Conservation (phyloP, 352 stramenopile genomes). For the Phytophthora pinifolia region DNA sequence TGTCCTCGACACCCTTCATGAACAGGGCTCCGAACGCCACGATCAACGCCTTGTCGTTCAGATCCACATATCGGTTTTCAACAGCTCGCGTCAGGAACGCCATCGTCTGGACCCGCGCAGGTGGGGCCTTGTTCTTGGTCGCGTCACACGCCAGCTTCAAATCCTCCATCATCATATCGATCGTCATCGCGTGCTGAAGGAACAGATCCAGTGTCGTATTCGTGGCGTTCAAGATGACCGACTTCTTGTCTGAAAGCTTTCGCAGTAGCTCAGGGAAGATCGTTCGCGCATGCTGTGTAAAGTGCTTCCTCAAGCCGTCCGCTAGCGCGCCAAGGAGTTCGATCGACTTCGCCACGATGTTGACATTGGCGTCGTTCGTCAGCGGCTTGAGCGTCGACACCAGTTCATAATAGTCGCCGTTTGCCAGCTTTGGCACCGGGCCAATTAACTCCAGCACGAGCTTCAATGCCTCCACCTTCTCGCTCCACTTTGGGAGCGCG, state of each 20-base stretch:
- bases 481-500: slow-evolving; percentile 79
- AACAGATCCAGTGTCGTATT: slow-evolving; percentile 86
- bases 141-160: slow-evolving; percentile 68
- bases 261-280: slow-evolving; percentile 81
- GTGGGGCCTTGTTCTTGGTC: slow-evolving; percentile 82
- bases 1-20: slow-evolving; percentile 64
- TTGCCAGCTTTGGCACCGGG: slow-evolving; percentile 80
- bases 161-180: slow-evolving; percentile 90
- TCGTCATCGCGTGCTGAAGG: slow-evolving; percentile 75
- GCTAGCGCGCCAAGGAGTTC: slow-evolving; percentile 79
- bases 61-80: slow-evolving; percentile 67
- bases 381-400: slow-evolving; percentile 81
- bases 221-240: slow-evolving; percentile 75
- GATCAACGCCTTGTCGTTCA: slow-evolving; percentile 63
- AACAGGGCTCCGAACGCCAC: slow-evolving; percentile 68
- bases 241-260: slow-evolving; percentile 90
- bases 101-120: slow-evolving; percentile 76
- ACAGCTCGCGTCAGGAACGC: slow-evolving; percentile 67
- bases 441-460: slow-evolving; percentile 86
- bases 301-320: slow-evolving; percentile 81
- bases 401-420: slow-evolving; percentile 87
- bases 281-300: slow-evolving; percentile 69
- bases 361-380: slow-evolving; percentile 85
- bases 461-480: slow-evolving; percentile 85
- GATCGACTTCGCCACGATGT: slow-evolving; percentile 85